A percentile compares a stretch with the other conserved stretches of the same genome.
Conservation (phyloP, 306 rosid genomes). For the Medicago arabica region DNA sequence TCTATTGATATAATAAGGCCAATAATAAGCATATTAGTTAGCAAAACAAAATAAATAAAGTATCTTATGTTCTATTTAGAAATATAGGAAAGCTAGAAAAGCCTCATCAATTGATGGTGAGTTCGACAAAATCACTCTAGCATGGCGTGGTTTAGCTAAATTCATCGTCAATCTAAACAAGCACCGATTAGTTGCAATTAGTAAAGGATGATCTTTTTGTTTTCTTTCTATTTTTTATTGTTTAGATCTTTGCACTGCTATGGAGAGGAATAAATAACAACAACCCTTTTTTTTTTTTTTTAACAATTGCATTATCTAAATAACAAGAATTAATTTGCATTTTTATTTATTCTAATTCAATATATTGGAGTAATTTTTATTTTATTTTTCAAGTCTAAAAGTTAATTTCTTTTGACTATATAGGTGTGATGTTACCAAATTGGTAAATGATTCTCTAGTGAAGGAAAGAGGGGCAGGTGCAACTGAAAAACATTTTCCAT, state of each 20-base stretch:
- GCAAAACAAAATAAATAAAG: not conserved
- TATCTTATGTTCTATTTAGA: slow-evolving; percentile 10
- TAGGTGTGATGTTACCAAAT: slow-evolving; percentile 73
- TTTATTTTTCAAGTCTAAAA: not conserved
- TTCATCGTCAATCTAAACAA: not conserved
- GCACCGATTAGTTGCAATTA: no score
- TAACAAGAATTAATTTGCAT: no score
- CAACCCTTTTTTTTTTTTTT: not conserved
- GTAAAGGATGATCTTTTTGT: no score
- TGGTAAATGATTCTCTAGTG: slow-evolving; percentile 70
- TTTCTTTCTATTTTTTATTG: no score
- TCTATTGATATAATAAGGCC: no score
- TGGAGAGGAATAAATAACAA: no score
- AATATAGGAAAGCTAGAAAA: not conserved
- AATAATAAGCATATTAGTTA: not conserved
- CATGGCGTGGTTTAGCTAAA: no score
- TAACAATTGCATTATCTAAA: not conserved
- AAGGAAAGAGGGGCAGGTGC: slow-evolving; percentile 64
- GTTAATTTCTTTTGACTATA: not conserved
- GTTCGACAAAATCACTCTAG: not conserved
- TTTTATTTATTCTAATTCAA: no score
- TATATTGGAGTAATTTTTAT: no score
- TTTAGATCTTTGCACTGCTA: not conserved
- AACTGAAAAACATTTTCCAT: slow-evolving; percentile 83
- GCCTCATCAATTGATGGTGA: not conserved